These are phyloP conservation scores for Kentomonas sorsogonicus DNA, from an alignment of 208 protist species.

Conservation along the genomic window DNA sequence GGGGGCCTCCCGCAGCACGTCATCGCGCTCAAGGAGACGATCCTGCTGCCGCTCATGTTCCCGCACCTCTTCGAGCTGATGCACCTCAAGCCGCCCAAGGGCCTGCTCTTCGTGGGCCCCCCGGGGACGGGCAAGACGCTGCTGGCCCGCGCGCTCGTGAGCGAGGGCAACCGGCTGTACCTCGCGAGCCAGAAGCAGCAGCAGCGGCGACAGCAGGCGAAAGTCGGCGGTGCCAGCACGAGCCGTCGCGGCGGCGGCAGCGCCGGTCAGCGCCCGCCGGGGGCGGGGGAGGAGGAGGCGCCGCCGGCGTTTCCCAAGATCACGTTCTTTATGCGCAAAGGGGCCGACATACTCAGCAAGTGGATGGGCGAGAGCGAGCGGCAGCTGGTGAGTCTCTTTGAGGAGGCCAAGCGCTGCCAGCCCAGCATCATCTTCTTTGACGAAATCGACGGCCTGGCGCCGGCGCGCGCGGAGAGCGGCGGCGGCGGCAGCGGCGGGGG, in stretches of 20 bases:
- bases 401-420: constrained; percentile 92
- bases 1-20: constrained; percentile 74
- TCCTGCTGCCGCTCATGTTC: constrained; percentile 79
- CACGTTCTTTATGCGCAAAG: constrained; percentile 97
- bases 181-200: neutral
- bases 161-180: constrained; percentile 90
- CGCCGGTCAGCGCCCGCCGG: constrained; percentile 51
- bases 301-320: no score
- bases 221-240: no score
- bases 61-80: constrained; percentile 51
- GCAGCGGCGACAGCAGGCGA: no score
- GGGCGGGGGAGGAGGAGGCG: no score
- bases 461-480: constrained; percentile 63
- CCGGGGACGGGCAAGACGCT: constrained; percentile 99
- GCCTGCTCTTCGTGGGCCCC: constrained; percentile 98
- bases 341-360: constrained; percentile 96
- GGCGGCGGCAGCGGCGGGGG: constrained; percentile 80
- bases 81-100: constrained; percentile 87
- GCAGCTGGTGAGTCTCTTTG: constrained; percentile 96
- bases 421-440: constrained; percentile 99
- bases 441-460: constrained; percentile 98
- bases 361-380: constrained; percentile 98
- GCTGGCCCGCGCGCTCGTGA: constrained; percentile 98
- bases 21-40: constrained; percentile 72
- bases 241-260: neutral